Conservation (phyloP, 768 basidiomycete genomes). For the Lentinus tigrinus region DNA sequence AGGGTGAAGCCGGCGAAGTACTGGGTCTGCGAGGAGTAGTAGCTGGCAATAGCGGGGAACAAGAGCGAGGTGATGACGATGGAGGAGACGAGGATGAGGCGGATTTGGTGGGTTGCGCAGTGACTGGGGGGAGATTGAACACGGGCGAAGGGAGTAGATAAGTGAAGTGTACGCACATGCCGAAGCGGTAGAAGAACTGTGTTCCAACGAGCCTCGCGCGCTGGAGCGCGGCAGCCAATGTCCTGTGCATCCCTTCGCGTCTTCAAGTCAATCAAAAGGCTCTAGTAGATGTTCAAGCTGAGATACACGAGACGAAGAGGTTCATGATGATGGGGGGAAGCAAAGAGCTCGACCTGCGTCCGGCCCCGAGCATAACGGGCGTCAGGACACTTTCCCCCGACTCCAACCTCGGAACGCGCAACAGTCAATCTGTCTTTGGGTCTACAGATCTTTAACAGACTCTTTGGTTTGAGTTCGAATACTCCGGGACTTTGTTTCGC, state of each 20-base stretch:
- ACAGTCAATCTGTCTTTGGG: no score
- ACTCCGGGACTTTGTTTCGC: no score
- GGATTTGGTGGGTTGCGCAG: slow-evolving; percentile 87
- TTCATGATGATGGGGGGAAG: slow-evolving; percentile 1
- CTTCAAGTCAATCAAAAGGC: background rate
- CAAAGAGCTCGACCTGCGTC: background rate
- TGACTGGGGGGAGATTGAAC: slow-evolving; percentile 50
- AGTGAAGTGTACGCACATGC: slow-evolving; percentile 57
- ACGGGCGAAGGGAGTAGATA: background rate
- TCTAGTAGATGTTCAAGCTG: background rate
- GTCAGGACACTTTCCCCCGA: no score
- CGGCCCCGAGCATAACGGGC: background rate
- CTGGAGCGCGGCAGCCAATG: slow-evolving; percentile 26
- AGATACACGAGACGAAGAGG: slow-evolving; percentile 3
- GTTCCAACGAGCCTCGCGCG: slow-evolving; percentile 40
- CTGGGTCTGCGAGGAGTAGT: slow-evolving; percentile 70
- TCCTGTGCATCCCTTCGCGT: slow-evolving; percentile 19
- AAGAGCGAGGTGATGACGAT: slow-evolving; percentile 88
- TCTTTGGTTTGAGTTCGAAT: no score
- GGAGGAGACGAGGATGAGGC: slow-evolving; percentile 83
- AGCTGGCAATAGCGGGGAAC: slow-evolving; percentile 86
- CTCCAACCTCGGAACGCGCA: no score
- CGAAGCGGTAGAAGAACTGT: slow-evolving; percentile 68
- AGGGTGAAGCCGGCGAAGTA: slow-evolving; percentile 52
- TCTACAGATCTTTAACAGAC: no score